Conservation (phyloP, 2,329 filamentous ascomycete species). For the Aspergillus calidoustus region DNA sequence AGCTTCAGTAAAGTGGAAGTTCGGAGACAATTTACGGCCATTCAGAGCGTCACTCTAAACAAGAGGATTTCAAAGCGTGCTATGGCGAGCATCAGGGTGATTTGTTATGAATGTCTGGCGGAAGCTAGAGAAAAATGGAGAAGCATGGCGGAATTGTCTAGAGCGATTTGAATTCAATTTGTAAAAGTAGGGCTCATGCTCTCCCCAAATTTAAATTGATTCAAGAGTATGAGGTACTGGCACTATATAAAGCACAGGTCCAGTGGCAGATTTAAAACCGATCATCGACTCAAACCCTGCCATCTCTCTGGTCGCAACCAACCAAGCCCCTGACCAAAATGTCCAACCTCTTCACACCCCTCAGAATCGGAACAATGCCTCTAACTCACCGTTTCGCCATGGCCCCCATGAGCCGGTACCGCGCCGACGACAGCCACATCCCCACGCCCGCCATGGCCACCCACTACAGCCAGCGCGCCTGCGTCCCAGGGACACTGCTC, state of each 20-base stretch:
- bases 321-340: neutral
- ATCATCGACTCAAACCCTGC: neutral
- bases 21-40: neutral
- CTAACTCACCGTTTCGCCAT: neutral
- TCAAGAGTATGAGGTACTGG: too few relatives aligned
- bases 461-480: constrained; percentile 60
- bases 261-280: too few relatives aligned
- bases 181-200: neutral
- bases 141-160: too few relatives aligned
- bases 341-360: neutral
- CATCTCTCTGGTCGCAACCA: too few relatives aligned
- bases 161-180: neutral
- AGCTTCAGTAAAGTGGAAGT: neutral
- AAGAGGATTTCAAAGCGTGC: too few relatives aligned
- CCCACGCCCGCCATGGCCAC: constrained; percentile 51
- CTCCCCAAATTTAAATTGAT: too few relatives aligned
- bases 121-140: too few relatives aligned
- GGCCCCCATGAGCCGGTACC: too few relatives aligned
- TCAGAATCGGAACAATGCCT: neutral
- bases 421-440: constrained; percentile 37
- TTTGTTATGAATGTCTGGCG: too few relatives aligned
- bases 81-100: too few relatives aligned
- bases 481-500: constrained; percentile 59
- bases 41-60: too few relatives aligned
- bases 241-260: too few relatives aligned